phyloP scores from a whole-genome alignment of 2,329 filamentous ascomycete species.

The Balansia obtecta region DNA sequence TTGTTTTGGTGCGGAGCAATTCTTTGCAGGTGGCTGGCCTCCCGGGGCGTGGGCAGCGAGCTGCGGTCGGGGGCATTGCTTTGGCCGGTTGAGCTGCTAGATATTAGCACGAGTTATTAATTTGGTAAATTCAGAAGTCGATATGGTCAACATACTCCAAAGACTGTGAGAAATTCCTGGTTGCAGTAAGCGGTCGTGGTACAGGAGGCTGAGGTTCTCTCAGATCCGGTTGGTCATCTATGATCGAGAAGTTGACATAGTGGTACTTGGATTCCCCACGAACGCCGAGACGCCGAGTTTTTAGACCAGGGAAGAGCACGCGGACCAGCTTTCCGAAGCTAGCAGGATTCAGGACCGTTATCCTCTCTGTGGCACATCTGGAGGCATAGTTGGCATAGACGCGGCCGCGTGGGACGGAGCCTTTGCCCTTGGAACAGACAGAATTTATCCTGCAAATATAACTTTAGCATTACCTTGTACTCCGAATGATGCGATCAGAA shows the following conservation, averaged over 20 bases:
- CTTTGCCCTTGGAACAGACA: conserved; percentile 61
- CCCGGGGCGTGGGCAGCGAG: conserved; percentile 18
- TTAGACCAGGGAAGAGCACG: conserved; percentile 89
- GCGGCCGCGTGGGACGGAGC: conserved; percentile 80
- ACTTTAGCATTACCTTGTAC: conserved; percentile 2
- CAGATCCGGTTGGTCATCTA: conserved; percentile 41
- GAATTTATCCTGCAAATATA: conserved; percentile 49
- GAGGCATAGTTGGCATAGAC: conserved; percentile 95
- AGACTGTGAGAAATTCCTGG: conserved; percentile 31
- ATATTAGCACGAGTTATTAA: conserved; percentile 7
- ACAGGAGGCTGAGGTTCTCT: conserved; percentile 32
- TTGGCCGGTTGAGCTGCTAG: conserved; percentile 21
- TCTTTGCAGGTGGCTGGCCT: conserved; percentile 12
- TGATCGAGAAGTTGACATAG: conserved; percentile 59
- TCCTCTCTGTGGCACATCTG: conserved; percentile 81
- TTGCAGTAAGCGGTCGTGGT: conserved; percentile 37
- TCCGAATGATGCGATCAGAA: neutral
- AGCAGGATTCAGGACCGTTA: conserved; percentile 89
- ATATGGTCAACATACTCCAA: conserved; percentile 31
- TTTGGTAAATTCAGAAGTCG: neutral
- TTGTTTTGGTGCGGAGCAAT: conserved; percentile 4
- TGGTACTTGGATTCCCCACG: conserved; percentile 98
- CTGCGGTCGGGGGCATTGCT: conserved; percentile 13
- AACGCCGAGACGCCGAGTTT: conserved; percentile 83
- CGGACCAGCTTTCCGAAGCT: conserved; percentile 96